Evolutionary conservation across 176 grass and related monocot genomes (phyloP), one percentile per base, ranked within the genome.

Genomic region (Carex kokanica): DNA sequence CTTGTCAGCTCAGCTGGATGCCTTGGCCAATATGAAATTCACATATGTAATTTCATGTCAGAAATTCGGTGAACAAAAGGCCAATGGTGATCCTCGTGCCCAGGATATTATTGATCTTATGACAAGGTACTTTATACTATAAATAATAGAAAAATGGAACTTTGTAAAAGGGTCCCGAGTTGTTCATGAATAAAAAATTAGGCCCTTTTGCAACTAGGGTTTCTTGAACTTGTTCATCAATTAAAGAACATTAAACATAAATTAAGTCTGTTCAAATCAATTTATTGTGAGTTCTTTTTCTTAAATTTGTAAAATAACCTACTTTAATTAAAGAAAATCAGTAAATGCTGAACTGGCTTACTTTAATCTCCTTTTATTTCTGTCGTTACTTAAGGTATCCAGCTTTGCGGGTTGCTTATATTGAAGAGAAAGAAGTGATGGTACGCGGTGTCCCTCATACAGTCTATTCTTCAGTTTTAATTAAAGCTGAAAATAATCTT

Each of bases 41-140:
- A 91, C 90, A 49, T 98, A 91, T 87, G 86, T 98, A 65, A 88
- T 98, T 66, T 98, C 92, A 83, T 98, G 95, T 81, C 95, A 98
- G 73, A 88, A 91, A 80, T 98, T 94, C 79, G 92, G 92, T 63
- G 90, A 90, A 74, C 95, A 98, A 61, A 98, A 94, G 86, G 88
- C 89, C 49, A 79, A 81, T 73, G 92, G 95, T 74, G 88, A 98
- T 88, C 87, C 90, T 66, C 92, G 73, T 91, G 92, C 92, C 78
- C 80, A 91, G 82, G 95, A 98, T 82, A 94, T 98, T 77, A 92
- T 98, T 81, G 95, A 98, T 88, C 84, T 98, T 36, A 93, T 98
- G 95, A 83, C 86, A 70, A 92, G 90, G 95, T 98, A 88, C 2
- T 73, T 85, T 51, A 24, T 29, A 64, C 60, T 43, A 32, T 66